Conservation (phyloP, 257 asterid species). For the Fraxinus cuspidata region DNA sequence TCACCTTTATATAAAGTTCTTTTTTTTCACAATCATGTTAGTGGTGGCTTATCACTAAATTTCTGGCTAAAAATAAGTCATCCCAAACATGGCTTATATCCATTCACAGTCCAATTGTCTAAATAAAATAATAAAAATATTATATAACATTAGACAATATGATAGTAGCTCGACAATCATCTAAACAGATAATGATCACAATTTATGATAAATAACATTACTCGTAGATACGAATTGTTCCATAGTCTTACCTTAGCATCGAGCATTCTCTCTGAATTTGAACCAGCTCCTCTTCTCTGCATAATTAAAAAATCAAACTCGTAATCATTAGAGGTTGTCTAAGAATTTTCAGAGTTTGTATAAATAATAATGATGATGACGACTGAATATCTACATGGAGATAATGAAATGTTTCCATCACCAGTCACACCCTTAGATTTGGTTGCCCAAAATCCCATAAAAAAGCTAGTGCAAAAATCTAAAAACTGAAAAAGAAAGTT, state of each 20-base stretch:
- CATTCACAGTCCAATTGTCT: too few species aligned
- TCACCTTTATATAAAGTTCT: neutral
- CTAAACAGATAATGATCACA: too few species aligned
- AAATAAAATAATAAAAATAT: too few species aligned
- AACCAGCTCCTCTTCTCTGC: slow-evolving; percentile 82
- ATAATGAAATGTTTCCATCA: slow-evolving; percentile 18
- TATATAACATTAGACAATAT: too few species aligned
- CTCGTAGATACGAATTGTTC: neutral
- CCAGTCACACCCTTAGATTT: neutral
- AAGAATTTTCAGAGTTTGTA: slow-evolving; percentile 32
- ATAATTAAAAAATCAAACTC: slow-evolving; percentile 31
- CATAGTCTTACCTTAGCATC: slow-evolving; percentile 74
- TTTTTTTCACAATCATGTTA: too few species aligned
- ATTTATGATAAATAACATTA: too few species aligned
- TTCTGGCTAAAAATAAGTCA: too few species aligned
- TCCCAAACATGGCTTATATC: too few species aligned
- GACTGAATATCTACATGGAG: neutral
- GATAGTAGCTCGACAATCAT: too few species aligned
- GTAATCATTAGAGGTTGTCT: slow-evolving; percentile 35
- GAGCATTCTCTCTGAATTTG: slow-evolving; percentile 61
- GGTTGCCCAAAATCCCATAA: neutral
- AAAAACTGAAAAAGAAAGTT: too few species aligned
- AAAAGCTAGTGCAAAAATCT: neutral
- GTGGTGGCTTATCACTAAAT: too few species aligned
- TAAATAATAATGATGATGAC: slow-evolving; percentile 21